These are phyloP conservation scores for Sclerotinia trifoliorum DNA, from an alignment of 2,329 filamentous ascomycete species.

Conservation along the genomic window DNA sequence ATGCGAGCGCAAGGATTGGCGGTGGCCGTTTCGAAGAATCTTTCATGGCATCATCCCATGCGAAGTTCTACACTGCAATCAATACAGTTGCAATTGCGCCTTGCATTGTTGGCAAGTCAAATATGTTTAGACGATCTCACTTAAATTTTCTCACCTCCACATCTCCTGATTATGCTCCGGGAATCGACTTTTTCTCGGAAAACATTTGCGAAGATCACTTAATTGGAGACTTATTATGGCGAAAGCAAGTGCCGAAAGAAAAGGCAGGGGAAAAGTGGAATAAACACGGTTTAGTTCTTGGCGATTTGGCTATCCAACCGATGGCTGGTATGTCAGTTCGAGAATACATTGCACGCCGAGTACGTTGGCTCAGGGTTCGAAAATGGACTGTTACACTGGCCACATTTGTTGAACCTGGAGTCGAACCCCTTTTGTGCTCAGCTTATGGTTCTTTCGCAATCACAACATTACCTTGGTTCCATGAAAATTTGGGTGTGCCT, in stretches of 20 bases:
- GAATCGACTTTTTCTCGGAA: conserved; percentile 89
- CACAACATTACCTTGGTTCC: conserved; percentile 68
- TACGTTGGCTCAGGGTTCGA: conserved; percentile 86
- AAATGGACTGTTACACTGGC: conserved; percentile 92
- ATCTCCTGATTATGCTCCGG: conserved; percentile 51
- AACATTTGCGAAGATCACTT: conserved; percentile 98
- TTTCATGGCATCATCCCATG: conserved; percentile 90
- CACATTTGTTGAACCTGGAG: conserved; percentile 88
- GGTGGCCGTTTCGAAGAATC: conserved; percentile 89
- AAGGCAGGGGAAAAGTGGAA: conserved; percentile 49
- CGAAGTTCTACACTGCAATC: conserved; percentile 97
- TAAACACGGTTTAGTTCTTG: conserved; percentile 81
- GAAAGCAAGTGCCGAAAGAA: conserved; percentile 55
- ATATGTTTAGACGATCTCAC: conserved; percentile 95
- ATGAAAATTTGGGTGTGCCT: conserved; percentile 51
- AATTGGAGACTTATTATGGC: conserved; percentile 90
- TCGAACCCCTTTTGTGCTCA: conserved; percentile 83
- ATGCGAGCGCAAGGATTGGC: conserved; percentile 45
- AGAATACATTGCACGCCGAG: conserved; percentile 76
- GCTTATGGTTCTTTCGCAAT: conserved; percentile 75
- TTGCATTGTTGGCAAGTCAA: conserved; percentile 94
- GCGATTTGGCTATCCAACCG: conserved; percentile 87
- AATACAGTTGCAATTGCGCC: conserved; percentile 89
- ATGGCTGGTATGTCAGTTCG: conserved; percentile 75
- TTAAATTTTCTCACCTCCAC: conserved; percentile 67